Base-by-base conservation (phyloP, 306 rosid genomes). In the Begonia fuchsioides region DNA sequence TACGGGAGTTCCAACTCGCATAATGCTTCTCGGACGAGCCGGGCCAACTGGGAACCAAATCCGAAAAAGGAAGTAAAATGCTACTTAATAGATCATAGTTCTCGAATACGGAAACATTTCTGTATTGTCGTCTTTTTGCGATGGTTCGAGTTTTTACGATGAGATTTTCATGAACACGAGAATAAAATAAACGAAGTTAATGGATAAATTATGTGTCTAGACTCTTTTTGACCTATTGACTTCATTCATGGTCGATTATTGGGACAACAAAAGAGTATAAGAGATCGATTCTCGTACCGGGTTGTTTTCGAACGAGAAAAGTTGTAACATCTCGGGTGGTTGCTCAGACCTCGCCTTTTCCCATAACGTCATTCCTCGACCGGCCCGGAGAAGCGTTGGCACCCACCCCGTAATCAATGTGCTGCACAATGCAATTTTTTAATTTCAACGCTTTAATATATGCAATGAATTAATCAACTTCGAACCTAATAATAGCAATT, bases 1-100 rank as follows among this genome's bases (percentile, higher is more conserved):
- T 83, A 87, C 39, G 93, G 93, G 64, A 87, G 87, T 73, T 87
- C 96, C 75, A 87, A 68, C 57, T 87, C 96, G 15, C 96, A 87
- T n/a, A 87, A 72, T 35, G 96, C 96, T 66, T 87, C 94, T 9
- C 94, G 96, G 41, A 87, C 94, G 63, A 83, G 69, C 61, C 96
- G 61, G 35, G 96, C 87, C 67, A 67, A 65, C 96, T 87, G 60
- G 43, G 57, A 63, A 58, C 54, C 41, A 47, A 12, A 39, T 2
- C 38, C 11, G 41, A 20, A 1, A 10, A 15, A 13, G 47, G 45
- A 43, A 45, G 2, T 13, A 45, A 45, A 3, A 13, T 0, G 15
- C 17, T 7, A 43, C 9, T 43, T 13, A 18, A 5, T 18, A 43
- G 12, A 43, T 17, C 59, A 43, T 3, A 43, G 20, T 19, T 19